These are phyloP conservation scores for Auricularia heimuer DNA, from an alignment of 768 basidiomycete species.

Conservation along the genomic window DNA sequence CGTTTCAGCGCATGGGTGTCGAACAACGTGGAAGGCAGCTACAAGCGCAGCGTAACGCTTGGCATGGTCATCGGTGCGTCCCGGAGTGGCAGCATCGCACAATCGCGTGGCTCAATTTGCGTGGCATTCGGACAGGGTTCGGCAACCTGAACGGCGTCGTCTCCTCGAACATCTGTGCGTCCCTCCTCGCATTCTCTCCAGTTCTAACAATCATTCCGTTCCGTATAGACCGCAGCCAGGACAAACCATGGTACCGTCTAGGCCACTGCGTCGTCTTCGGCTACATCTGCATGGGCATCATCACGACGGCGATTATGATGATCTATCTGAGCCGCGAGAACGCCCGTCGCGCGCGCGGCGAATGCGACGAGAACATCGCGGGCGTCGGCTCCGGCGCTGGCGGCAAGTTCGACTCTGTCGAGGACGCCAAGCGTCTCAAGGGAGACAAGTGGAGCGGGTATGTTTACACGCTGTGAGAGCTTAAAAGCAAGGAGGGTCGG, in stretches of 20 bases:
- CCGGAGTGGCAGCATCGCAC: conserved; percentile 30
- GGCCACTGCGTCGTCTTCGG: conserved; percentile 63
- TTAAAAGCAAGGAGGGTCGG: neutral
- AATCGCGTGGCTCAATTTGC: conserved; percentile 15
- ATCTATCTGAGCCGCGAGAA: conserved; percentile 49
- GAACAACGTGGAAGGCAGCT: conserved; percentile 66
- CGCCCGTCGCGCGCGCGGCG: conserved; percentile 52
- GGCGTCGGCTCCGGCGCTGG: conserved; percentile 44
- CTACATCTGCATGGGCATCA: conserved; percentile 59
- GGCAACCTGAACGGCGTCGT: conserved; percentile 73
- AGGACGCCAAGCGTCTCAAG: conserved; percentile 58
- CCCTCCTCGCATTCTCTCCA: conserved; percentile 13
- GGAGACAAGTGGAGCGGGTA: conserved; percentile 73
- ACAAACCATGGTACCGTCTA: conserved; percentile 60
- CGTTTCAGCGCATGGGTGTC: conserved; percentile 52
- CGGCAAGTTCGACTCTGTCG: conserved; percentile 40
- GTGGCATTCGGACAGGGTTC: conserved; percentile 4
- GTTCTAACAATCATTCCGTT: too few relatives aligned
- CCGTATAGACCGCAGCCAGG: conserved; percentile 44
- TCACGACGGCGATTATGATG: conserved; percentile 34
- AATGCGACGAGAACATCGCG: conserved; percentile 60
- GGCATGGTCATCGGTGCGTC: conserved; percentile 45
- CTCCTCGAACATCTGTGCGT: conserved; percentile 59
- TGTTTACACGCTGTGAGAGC: conserved; percentile 45
- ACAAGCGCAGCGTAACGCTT: conserved; percentile 63